These are phyloP conservation scores for Teratosphaeria viscida DNA, from an alignment of 2,329 filamentous ascomycete species.

Conservation along the genomic window DNA sequence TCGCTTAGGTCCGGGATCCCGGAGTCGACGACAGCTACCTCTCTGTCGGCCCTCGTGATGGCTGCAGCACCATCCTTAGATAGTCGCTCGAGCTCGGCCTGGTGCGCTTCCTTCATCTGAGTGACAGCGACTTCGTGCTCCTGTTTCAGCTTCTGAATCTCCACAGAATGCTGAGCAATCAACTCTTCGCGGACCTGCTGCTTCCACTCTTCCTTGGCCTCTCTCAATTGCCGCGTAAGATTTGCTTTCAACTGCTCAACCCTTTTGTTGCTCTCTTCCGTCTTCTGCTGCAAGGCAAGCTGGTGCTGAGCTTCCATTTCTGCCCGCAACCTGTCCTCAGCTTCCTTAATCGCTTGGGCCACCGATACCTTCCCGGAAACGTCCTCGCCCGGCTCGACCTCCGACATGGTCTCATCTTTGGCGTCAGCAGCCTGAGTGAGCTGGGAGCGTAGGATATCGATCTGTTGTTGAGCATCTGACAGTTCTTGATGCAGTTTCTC, in stretches of 20 bases:
- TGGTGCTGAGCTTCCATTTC: slow-evolving; percentile 28
- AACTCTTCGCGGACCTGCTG: slow-evolving; percentile 27
- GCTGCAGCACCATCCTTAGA: slow-evolving; percentile 27
- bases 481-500: slow-evolving; percentile 9
- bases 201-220: slow-evolving; percentile 28
- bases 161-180: slow-evolving; percentile 35
- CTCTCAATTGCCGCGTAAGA: slow-evolving; percentile 56
- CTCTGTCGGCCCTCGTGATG: slow-evolving; percentile 23
- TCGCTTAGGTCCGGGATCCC: slow-evolving; percentile 20
- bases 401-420: neutral
- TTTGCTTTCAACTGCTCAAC: slow-evolving; percentile 60
- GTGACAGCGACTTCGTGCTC: slow-evolving; percentile 37
- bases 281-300: slow-evolving; percentile 33
- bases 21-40: slow-evolving; percentile 10
- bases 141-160: slow-evolving; percentile 37
- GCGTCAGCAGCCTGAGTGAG: neutral
- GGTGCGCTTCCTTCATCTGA: slow-evolving; percentile 27
- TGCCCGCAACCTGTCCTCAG: slow-evolving; percentile 28
- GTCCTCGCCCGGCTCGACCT: slow-evolving; percentile 15
- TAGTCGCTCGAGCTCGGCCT: slow-evolving; percentile 27
- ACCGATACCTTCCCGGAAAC: slow-evolving; percentile 28
- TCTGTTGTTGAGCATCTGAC: neutral
- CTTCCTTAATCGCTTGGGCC: slow-evolving; percentile 33
- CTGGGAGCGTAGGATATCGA: neutral
- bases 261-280: slow-evolving; percentile 43